phyloP scores from a whole-genome alignment of 2,329 filamentous ascomycete species.

The Cordyceps pruinosa region DNA sequence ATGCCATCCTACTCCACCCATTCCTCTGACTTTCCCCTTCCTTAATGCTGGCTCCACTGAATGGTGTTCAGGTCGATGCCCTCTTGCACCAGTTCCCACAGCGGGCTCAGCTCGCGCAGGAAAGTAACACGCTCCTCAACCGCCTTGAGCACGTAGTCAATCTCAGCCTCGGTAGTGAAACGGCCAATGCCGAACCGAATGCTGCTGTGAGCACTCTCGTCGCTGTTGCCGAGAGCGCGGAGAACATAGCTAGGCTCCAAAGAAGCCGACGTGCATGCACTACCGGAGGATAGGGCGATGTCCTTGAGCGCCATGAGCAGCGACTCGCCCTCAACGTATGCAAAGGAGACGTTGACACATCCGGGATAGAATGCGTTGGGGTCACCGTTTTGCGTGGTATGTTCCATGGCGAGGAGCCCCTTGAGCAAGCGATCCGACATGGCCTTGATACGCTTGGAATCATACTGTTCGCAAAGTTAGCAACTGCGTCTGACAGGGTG shows the following conservation, averaged over 20 bases:
- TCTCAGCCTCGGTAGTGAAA: constrained; percentile 91
- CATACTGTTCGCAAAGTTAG: constrained; percentile 59
- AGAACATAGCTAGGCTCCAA: constrained; percentile 95
- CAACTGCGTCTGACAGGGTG: not conserved
- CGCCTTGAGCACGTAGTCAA: constrained; percentile 95
- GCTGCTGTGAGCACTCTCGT: constrained; percentile 95
- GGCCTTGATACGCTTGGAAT: constrained; percentile 72
- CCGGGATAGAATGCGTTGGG: constrained; percentile 80
- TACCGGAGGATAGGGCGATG: constrained; percentile 92
- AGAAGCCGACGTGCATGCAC: constrained; percentile 93
- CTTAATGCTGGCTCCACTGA: constrained; percentile 93
- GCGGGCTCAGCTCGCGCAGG: constrained; percentile 84
- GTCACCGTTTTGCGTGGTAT: constrained; percentile 87
- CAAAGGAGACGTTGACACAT: constrained; percentile 97
- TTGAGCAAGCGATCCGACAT: constrained; percentile 79
- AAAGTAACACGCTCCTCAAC: constrained; percentile 87
- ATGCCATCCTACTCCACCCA: constrained; percentile 1
- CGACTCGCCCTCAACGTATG: constrained; percentile 96
- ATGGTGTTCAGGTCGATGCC: constrained; percentile 93
- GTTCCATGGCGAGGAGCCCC: constrained; percentile 81
- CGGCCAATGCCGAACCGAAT: constrained; percentile 96
- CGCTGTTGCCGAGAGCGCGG: constrained; percentile 87
- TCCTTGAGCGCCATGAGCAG: constrained; percentile 98
- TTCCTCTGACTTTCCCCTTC: not conserved
- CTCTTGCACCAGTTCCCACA: constrained; percentile 98